These are phyloP conservation scores for Lentinus brumalis DNA, from an alignment of 768 basidiomycete genomes.

Conservation along the genomic window DNA sequence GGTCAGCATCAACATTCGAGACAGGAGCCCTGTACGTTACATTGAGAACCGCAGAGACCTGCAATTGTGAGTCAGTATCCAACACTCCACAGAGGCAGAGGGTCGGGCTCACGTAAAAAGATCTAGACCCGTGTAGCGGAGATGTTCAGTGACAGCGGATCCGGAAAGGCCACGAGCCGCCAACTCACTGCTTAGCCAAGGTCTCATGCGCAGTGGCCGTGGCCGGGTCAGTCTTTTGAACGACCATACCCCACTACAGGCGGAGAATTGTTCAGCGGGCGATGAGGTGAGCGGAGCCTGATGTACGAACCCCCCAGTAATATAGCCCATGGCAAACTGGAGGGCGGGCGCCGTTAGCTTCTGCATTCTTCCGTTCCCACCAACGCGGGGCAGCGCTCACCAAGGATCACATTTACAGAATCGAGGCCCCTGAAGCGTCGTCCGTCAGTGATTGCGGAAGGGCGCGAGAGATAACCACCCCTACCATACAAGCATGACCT, in stretches of 20 bases:
- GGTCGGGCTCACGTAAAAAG: conserved; percentile 9
- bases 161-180: not conserved
- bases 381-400: not conserved
- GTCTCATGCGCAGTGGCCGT: conserved; percentile 1
- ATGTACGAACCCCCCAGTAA: conserved; percentile 16
- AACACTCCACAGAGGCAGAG: not conserved
- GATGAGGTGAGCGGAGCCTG: too few species aligned
- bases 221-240: not conserved
- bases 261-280: not conserved
- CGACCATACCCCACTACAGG: conserved; percentile 17
- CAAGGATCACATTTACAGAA: conserved; percentile 17
- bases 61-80: not conserved
- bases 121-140: not conserved
- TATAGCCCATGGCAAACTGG: conserved; percentile 18
- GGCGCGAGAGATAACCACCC: not conserved
- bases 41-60: conserved; percentile 14
- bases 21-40: not conserved
- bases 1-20: too few species aligned
- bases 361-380: too few species aligned
- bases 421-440: conserved; percentile 7
- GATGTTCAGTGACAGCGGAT: not conserved
- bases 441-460: not conserved
- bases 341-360: not conserved
- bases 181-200: conserved; percentile 9
- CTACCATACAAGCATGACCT: conserved; percentile 18